Percentiles rank a stretch among this genome's conserved stretches.
Evolutionary conservation across 176 grass and related monocot species (phyloP).

Genomic region (Aegilops speltoides): DNA sequence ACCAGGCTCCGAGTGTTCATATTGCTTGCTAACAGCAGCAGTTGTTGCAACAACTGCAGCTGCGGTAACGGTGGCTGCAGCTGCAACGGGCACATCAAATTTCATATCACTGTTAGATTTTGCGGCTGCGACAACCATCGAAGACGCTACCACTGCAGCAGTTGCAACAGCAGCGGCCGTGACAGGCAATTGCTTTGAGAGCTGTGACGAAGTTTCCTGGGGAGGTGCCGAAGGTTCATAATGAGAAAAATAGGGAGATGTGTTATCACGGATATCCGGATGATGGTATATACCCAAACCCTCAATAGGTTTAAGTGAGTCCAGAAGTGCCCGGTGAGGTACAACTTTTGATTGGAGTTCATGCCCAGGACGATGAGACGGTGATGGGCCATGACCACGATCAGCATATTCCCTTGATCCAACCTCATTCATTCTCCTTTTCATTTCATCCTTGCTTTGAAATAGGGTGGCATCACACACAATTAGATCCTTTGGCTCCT

Average conservation of each 20-base stretch:
- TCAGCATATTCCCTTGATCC: slow-evolving; percentile 49
- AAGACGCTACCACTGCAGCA: slow-evolving; percentile 93
- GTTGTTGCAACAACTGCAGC: slow-evolving; percentile 91
- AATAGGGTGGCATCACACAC: slow-evolving; percentile 53
- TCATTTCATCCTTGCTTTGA: slow-evolving; percentile 67
- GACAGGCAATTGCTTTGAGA: slow-evolving; percentile 75
- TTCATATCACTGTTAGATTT: slow-evolving; percentile 78
- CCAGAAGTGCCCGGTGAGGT: slow-evolving; percentile 30
- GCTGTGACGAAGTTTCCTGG: slow-evolving; percentile 34
- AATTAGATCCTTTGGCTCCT: slow-evolving; percentile 65
- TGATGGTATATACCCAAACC: slow-evolving; percentile 42
- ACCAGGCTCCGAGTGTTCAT: slow-evolving; percentile 55
- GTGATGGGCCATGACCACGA: slow-evolving; percentile 52
- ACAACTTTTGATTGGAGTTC: slow-evolving; percentile 45
- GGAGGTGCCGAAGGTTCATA: slow-evolving; percentile 60
- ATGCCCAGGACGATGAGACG: slow-evolving; percentile 48
- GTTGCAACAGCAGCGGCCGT: slow-evolving; percentile 96
- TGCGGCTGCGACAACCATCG: slow-evolving; percentile 92
- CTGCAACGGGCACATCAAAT: slow-evolving; percentile 80
- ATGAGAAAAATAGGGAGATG: slow-evolving; percentile 33
- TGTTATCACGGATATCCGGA: slow-evolving; percentile 27
- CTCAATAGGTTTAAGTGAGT: slow-evolving; percentile 57
- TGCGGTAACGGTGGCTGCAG: slow-evolving; percentile 88
- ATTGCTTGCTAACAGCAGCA: slow-evolving; percentile 73
- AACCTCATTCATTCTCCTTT: slow-evolving; percentile 54